Base-by-base conservation (phyloP, 2,329 filamentous ascomycete genomes). In the Penicillium sp. region DNA sequence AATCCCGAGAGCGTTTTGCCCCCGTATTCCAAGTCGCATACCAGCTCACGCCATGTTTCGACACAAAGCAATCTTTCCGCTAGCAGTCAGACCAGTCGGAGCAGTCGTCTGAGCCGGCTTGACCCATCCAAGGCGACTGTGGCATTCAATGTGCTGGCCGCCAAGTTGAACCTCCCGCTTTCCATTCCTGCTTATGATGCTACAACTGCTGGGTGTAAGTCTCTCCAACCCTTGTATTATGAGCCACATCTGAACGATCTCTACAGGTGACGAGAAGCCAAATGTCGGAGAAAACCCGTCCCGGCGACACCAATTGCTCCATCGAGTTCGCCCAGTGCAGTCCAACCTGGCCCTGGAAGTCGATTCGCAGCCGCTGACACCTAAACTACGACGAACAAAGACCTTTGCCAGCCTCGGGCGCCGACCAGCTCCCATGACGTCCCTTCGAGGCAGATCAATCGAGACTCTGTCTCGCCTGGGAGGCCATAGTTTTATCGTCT, bases 381-480 rank as follows among this genome's bases (percentile, higher is more conserved):
- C 57, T 1, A 67, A 56, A 14, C 48, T 75, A 35, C 69, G 71
- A 33, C 70, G 70, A 30, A 73, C 70, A 46, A 75, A 68, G 56
- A 75, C 73, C 14, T 66, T 75, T 46, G 67, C 66, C 5, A 66
- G 61, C 38, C 50, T 75, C 8, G 48, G 63, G 6, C 54, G 50
- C 49, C 65, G 63, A 22, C 53, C 60, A 10, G 53, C 56, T 41
- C 59, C 61, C 6, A 68, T 73, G 60, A 63, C 63, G 38, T 66
- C 68, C 10, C 53, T 76, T 46, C 65, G 57, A 41, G 71, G 69
- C n/a, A 71, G 59, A 42, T 58, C 64, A 11, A 39, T 77, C 14
- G 74, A 76, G 45, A 68, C 64, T n/a, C 62, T 77, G 18, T 65
- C 72, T 41, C 71, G 72, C 11, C 64, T 78, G 22, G 75, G 75